A percentile compares a stretch with the other conserved stretches of the same genome.
Evolutionary conservation across 2,329 filamentous ascomycete species (phyloP).

Genomic region (Delphinella strobiligena): DNA sequence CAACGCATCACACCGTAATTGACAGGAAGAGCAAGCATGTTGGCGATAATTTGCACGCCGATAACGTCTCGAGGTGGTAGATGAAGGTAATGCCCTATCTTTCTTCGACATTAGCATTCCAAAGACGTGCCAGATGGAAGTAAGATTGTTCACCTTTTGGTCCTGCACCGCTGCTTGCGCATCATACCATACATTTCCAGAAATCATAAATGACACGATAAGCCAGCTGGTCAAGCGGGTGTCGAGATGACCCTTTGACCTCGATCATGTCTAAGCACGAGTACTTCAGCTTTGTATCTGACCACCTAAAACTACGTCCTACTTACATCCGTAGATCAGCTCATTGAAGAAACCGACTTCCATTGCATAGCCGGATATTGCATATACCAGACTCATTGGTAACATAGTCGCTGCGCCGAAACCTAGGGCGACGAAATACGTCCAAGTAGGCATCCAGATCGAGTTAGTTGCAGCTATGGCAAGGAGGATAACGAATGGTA

Average conservation of each 20-base stretch:
- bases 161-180: conserved; percentile 48
- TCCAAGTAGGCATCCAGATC: neutral
- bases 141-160: conserved; percentile 29
- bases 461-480: neutral
- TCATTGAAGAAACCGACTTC: conserved; percentile 49
- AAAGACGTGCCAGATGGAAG: no score
- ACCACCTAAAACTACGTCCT: no score
- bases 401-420: conserved; percentile 41
- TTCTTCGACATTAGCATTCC: no score
- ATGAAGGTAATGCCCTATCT: conserved; percentile 51
- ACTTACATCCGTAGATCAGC: conserved; percentile 37
- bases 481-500: neutral
- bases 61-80: conserved; percentile 47
- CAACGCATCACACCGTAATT: conserved; percentile 50
- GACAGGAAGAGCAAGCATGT: conserved; percentile 45
- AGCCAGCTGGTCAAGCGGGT: neutral
- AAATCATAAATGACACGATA: conserved; percentile 42
- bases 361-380: conserved; percentile 42
- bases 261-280: neutral
- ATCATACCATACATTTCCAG: conserved; percentile 49
- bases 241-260: neutral
- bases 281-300: no score
- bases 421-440: neutral
- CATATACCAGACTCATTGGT: conserved; percentile 47
- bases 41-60: conserved; percentile 49